Percentiles rank a stretch among this genome's conserved stretches.
These are phyloP conservation scores for Senna siamea DNA, from an alignment of 306 rosid genomes.

Conservation along the genomic window DNA sequence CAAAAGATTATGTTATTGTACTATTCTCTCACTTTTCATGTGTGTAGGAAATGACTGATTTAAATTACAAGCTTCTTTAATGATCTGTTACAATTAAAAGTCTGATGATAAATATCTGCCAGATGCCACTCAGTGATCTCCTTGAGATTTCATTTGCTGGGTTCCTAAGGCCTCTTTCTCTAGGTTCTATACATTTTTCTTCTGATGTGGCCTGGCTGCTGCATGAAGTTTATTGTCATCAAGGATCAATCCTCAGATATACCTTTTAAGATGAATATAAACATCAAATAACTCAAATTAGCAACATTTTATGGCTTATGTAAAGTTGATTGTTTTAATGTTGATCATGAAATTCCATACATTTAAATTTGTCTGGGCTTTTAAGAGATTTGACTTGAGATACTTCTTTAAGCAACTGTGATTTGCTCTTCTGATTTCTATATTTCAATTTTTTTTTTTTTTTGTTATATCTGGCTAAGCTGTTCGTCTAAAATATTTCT, in stretches of 20 bases:
- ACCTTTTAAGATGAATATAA: not conserved
- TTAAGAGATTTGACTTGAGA: not conserved
- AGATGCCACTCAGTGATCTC: not conserved
- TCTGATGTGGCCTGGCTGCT: not conserved
- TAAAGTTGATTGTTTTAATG: not conserved
- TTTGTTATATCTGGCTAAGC: conserved; percentile 1
- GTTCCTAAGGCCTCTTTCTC: conserved; percentile 14
- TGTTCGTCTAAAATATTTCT: not conserved
- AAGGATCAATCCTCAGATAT: not conserved
- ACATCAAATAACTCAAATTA: not conserved
- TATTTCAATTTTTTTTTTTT: not conserved
- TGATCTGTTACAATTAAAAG: not conserved
- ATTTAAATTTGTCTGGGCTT: no score
- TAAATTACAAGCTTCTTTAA: no score
- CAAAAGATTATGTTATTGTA: not conserved
- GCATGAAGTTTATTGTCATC: not conserved
- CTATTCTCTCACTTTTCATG: not conserved
- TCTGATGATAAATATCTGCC: not conserved
- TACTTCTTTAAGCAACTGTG: not conserved
- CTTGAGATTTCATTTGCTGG: not conserved
- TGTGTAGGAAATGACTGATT: not conserved
- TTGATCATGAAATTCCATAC: not conserved
- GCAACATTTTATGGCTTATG: not conserved
- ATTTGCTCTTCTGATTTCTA: not conserved
- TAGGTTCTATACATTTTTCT: not conserved